Percentiles rank a stretch among this genome's conserved stretches.
Evolutionary conservation across 2,329 filamentous ascomycete genomes (phyloP).

Genomic region (Pyricularia pennisetigena): DNA sequence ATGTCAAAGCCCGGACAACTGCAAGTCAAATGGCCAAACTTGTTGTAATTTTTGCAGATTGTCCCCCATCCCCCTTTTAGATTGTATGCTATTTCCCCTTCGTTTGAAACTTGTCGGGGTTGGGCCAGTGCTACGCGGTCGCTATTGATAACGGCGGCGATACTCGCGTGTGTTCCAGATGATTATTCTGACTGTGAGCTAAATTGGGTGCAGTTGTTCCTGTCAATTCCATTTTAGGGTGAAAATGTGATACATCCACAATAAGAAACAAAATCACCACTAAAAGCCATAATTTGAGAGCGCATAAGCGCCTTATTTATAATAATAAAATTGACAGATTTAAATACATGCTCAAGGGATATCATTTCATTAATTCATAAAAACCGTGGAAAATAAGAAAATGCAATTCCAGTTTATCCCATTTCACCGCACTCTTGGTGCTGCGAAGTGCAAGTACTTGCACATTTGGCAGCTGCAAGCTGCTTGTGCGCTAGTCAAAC

Average conservation of each 20-base stretch:
- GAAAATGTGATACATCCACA: background rate
- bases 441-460: background rate
- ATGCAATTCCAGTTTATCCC: background rate
- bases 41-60: too few relatives aligned
- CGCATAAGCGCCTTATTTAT: background rate
- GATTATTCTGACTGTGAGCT: too few relatives aligned
- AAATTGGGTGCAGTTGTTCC: too few relatives aligned
- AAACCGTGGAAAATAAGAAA: background rate
- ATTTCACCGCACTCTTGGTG: background rate
- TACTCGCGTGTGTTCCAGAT: too few relatives aligned
- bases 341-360: background rate
- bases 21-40: too few relatives aligned
- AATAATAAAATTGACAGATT: background rate
- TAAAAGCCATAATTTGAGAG: background rate
- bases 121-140: too few relatives aligned
- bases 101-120: too few relatives aligned
- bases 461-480: background rate
- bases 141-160: too few relatives aligned
- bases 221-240: too few relatives aligned
- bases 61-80: too few relatives aligned
- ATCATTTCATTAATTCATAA: slow-evolving; percentile 2
- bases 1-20: too few relatives aligned
- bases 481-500: background rate
- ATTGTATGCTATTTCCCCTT: too few relatives aligned
- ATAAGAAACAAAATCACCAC: background rate